Percentiles rank a stretch among this genome's conserved stretches.
Evolutionary conservation across 1,139 yeast species (phyloP).

Genomic region (Hanseniaspora sp.): DNA sequence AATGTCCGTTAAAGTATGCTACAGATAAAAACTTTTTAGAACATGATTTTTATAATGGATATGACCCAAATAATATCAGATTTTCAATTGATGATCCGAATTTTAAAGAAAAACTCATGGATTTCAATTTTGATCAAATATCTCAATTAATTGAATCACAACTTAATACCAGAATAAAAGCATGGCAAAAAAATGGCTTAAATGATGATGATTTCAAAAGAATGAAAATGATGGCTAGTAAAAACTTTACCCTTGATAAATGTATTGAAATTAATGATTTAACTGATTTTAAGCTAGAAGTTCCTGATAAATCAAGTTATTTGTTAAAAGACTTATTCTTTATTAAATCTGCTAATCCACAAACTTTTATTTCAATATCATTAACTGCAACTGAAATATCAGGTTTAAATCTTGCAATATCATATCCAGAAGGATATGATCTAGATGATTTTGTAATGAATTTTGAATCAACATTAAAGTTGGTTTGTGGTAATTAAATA

Average conservation of each 20-base stretch:
- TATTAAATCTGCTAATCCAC: conserved; percentile 22
- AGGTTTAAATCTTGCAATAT: conserved; percentile 26
- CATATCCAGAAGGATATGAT: conserved; percentile 24
- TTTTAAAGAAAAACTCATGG: conserved; percentile 22
- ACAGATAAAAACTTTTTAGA: conserved; percentile 21
- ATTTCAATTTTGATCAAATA: conserved; percentile 24
- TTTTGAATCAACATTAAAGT: conserved; percentile 8
- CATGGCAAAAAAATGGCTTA: conserved; percentile 22
- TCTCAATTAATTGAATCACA: conserved; percentile 20
- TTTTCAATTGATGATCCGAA: conserved; percentile 19
- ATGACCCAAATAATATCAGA: conserved; percentile 19
- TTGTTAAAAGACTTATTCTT: conserved; percentile 22
- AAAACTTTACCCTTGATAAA: conserved; percentile 11
- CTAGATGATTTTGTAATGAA: conserved; percentile 24
- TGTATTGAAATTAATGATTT: conserved; percentile 25
- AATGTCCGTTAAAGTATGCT: conserved; percentile 24
- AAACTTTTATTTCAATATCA: conserved; percentile 25
- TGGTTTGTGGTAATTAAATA: neutral
- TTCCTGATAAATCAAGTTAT: conserved; percentile 16
- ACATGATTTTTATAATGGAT: conserved; percentile 19
- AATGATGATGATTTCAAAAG: conserved; percentile 26
- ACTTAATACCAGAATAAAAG: conserved; percentile 19
- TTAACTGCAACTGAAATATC: conserved; percentile 22
- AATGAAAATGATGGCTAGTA: conserved; percentile 21
- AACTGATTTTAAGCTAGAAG: conserved; percentile 19